Base-by-base conservation (phyloP, 2,329 filamentous ascomycete species). In the Pseudogymnoascus verrucosus region DNA sequence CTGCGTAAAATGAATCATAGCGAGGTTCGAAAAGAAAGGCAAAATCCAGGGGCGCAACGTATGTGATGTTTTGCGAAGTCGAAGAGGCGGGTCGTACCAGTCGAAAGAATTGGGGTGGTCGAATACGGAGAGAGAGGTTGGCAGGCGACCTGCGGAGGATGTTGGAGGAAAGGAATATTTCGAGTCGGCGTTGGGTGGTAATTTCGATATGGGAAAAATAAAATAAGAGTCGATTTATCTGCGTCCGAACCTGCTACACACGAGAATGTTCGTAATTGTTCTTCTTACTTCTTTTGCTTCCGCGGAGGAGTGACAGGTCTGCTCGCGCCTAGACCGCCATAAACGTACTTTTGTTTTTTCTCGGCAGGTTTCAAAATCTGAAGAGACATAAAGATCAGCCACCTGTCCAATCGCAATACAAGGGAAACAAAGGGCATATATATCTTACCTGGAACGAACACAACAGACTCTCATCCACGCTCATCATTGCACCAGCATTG, bases 291-390 rank as follows among this genome's bases (percentile, higher is more conserved):
- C 78, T 87, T 86, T 77, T 84, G 82, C 78, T 88, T 90, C 80
- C 84, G 82, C 78, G 86, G 84, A 82, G 86, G 82, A 84, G 85
- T 87, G 78, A 84, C 81, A 77, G 85, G 84, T 81, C 82, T 84
- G 81, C 84, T 82, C 80, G 84, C 83, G 80, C 84, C 87, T 78
- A 89, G 83, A 80, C 84, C 83, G 80, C 82, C 83, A 81, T 87
- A 84, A 76, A 96, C 93, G 84, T 96, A 98, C 93, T 98, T 98
- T 91, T 97, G 93, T 89, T 99, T 99, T 89, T 99, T 99, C 86
- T 99, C 95, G 78, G 95, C 95, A 75, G 95, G 95, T 84, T 98
- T 99, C 82, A 99, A 84, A 76, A 99, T 98, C 91, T 96, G 37
- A 54, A 37, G 62, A 47, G 31, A 60, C 7, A 65, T 36, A 31